Conservation (phyloP, 2,329 filamentous ascomycete species). For the Apiospora arundinis region DNA sequence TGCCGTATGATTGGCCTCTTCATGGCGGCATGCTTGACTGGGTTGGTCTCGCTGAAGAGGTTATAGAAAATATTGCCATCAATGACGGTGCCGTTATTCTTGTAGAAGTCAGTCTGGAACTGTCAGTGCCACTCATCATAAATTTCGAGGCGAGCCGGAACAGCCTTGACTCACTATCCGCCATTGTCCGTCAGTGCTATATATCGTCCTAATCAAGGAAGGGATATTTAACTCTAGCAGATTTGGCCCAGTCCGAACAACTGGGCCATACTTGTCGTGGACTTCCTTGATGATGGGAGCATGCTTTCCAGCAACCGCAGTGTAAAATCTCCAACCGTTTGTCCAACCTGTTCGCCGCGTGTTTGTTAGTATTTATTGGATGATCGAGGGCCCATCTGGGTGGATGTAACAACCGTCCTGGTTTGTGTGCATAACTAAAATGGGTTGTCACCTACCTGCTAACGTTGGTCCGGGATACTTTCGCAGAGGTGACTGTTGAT, state of each 20-base stretch:
- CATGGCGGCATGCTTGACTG: conserved; percentile 31
- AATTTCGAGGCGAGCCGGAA: neutral
- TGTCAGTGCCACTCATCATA: neutral
- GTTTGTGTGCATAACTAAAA: neutral
- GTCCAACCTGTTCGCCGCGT: conserved; percentile 37
- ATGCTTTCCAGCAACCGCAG: conserved; percentile 34
- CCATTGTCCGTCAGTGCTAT: conserved; percentile 42
- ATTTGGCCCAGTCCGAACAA: conserved; percentile 46
- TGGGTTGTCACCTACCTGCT: conserved; percentile 20
- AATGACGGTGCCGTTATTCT: conserved; percentile 34
- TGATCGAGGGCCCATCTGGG: too few relatives aligned
- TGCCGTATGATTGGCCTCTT: conserved; percentile 37
- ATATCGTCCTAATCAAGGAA: conserved; percentile 41
- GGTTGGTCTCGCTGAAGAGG: conserved; percentile 38
- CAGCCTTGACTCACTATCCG: conserved; percentile 31
- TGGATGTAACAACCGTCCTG: neutral
- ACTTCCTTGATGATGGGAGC: conserved; percentile 39
- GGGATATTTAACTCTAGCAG: conserved; percentile 36
- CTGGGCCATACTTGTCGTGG: conserved; percentile 45
- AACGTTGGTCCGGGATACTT: conserved; percentile 21
- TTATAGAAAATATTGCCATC: conserved; percentile 41
- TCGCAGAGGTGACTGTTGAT: conserved; percentile 18
- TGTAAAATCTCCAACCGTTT: conserved; percentile 43
- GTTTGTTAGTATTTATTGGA: neutral
- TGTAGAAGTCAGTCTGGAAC: conserved; percentile 38